Base-by-base conservation (phyloP, 2,329 filamentous ascomycete species). In the Cladosporium phlei region DNA sequence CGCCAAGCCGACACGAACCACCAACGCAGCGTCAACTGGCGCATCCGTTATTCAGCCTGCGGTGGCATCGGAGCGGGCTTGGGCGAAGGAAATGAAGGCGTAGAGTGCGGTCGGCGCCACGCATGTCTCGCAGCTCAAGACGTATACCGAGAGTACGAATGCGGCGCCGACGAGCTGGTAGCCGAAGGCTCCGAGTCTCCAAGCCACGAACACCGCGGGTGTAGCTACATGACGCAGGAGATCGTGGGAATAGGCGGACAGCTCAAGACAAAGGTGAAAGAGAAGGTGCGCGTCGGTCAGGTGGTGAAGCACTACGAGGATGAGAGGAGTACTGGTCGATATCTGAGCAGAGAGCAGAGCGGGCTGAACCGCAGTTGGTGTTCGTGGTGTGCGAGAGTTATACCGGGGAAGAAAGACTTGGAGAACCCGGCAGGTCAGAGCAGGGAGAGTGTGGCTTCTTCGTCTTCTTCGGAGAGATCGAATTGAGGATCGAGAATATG, bases 211-310 rank as follows among this genome's bases (percentile, higher is more conserved):
- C 78, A 65, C 75, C 76, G 55, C 71, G 84, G 49, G 75, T 67
- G 86, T 0, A 89, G 89, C 3, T 96, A 95, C 61, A 77, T 82
- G 47, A 77, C 86, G 32, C 89, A 95, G 61, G 90, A 96, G 67
- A 86, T 96, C 50, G 88, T 95, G 60, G 90, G 90, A 2, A 86
- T 96, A 34, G 90, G 90, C 9, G 90, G 90, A 1, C 78, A 85
- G 11, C 80, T 96, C 44, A 95, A 95, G 73, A 86, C 84, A 51
- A 95, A 91, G 69, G 75, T 86, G n/a, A 87, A 93, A 58, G 83
- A 84, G 59, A 83, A 88, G 70, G 80, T 94, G 5, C 78, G 77
- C 50, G 82, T 96, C 0, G 91, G 90, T 1, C 86, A 85, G 4
- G 88, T 85, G 52, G 91, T 96, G 10, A 85, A 85, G 52, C 88